Evolutionary conservation across 208 protist genomes (phyloP), one percentile per base, ranked within the genome.

Genomic region (Crithidia expoeki): DNA sequence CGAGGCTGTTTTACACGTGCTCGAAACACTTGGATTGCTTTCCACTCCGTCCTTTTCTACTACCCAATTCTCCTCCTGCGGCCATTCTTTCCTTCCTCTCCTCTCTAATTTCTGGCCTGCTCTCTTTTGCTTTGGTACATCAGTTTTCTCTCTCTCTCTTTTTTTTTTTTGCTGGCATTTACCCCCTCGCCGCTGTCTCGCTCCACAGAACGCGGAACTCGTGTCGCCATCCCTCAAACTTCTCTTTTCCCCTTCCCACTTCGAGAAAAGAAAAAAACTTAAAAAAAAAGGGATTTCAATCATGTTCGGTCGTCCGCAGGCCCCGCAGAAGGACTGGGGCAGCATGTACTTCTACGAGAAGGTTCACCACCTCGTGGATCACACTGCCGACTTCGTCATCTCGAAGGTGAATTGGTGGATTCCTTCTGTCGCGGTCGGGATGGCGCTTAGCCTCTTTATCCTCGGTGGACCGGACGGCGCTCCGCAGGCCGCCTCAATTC

Each of bases 331-430:
- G 72, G 81, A 90, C 44, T 96, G 92, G 92, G 72, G 69, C 46
- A 85, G 77, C 28, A 92, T 94, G 85, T 94, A 94, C 81, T 87
- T 96, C 36, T 92, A 94, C 72, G 84, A 96, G 57, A 92, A 86
- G 64, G 27, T 96, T 51, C 89, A 81, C 50, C 89, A 94, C 72
- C 84, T 96, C 59, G 69, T 94, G 27, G 88, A 96, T 64, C 84
- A 94, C 78, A 84, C 74, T 47, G 55, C 83, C 23, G 78, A 94
- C 66, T 94, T 82, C 53, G 70, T 96, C 51, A 79, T 94, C 36
- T 76, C 81, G 17, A 94, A 94, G 71, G 63, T 83, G 42, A 83
- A 89, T 65, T 96, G 88, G 88, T 96, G 92, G 89, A 28, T 96
- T 14, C 92, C 92, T 17, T 85, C 87, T 38, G 86, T 96, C 1